phyloP scores from a whole-genome alignment of 805 yeast species.

The Lipomyces chichibuensis region DNA sequence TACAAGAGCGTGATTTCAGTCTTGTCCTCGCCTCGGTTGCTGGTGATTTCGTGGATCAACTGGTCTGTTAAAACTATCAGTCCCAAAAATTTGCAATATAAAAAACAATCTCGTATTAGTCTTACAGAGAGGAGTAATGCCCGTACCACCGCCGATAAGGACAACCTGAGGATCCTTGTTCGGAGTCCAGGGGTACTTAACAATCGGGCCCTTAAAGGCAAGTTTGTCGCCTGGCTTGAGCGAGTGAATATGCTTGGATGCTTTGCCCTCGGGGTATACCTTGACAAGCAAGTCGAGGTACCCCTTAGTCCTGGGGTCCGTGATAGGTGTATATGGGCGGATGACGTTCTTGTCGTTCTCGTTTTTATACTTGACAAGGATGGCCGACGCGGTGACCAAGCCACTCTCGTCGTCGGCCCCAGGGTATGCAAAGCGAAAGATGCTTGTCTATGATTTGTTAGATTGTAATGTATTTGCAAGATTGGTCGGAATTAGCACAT shows the following conservation, averaged over 20 bases:
- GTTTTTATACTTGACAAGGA: conserved; percentile 72
- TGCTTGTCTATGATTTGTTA: conserved; percentile 16
- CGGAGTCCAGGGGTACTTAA: conserved; percentile 88
- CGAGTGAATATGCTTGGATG: conserved; percentile 70
- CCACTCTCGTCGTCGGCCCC: conserved; percentile 35
- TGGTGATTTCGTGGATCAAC: conserved; percentile 71
- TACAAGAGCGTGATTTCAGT: conserved; percentile 83
- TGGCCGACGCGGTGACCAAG: conserved; percentile 63
- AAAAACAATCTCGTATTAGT: not conserved
- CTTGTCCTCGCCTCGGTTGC: conserved; percentile 75
- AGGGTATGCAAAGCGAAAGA: conserved; percentile 37
- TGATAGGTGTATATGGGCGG: conserved; percentile 81
- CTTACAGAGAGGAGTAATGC: conserved; percentile 80
- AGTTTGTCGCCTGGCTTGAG: conserved; percentile 80
- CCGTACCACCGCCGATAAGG: conserved; percentile 94
- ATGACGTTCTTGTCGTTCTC: conserved; percentile 83
- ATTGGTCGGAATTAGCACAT: conserved; percentile 1
- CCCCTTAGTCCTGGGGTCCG: conserved; percentile 72
- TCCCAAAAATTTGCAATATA: not conserved
- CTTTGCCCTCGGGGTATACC: conserved; percentile 81
- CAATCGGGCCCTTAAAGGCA: conserved; percentile 90
- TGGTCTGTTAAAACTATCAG: conserved; percentile 54
- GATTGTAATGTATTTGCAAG: not conserved
- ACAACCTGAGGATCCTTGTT: conserved; percentile 80
- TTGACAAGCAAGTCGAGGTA: conserved; percentile 78